phyloP scores from a whole-genome alignment of 352 stramenopile genomes.

The Thraustochytrium striatum region DNA sequence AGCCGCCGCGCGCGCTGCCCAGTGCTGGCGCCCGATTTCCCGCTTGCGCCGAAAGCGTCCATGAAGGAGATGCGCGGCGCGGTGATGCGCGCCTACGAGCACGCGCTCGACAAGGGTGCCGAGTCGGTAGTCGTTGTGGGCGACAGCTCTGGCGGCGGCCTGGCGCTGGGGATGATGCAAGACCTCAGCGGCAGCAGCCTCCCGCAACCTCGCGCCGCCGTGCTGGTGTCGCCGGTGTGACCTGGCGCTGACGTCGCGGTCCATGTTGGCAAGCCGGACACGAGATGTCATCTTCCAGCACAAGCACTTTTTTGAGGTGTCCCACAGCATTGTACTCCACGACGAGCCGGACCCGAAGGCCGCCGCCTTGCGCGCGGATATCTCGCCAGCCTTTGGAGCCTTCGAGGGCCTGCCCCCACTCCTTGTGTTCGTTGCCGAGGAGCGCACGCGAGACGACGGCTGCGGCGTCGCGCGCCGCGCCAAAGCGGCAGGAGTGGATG shows the following conservation, averaged over 20 bases:
- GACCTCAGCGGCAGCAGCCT: background rate
- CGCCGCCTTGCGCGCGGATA: constrained; percentile 2
- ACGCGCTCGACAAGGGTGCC: background rate
- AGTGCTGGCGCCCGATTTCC: constrained; percentile 28
- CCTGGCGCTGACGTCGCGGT: background rate
- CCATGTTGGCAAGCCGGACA: background rate
- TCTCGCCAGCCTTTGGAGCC: constrained; percentile 2
- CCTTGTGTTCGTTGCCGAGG: background rate
- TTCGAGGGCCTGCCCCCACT: constrained; percentile 28
- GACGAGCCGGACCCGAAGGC: background rate
- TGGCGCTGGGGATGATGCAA: constrained; percentile 17
- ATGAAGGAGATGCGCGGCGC: background rate
- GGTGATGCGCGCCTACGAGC: background rate
- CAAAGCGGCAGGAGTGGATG: constrained; percentile 21
- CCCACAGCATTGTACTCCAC: background rate
- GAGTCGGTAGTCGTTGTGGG: background rate
- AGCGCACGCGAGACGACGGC: constrained; percentile 6
- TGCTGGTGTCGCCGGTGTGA: constrained; percentile 14
- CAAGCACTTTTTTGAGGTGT: background rate
- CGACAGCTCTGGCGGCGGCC: constrained; percentile 18
- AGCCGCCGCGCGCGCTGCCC: background rate
- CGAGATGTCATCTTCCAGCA: background rate
- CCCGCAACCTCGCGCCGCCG: background rate
- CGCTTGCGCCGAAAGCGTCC: background rate
- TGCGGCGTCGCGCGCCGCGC: background rate